Evolutionary conservation across 2,329 filamentous ascomycete species (phyloP).

Genomic region (Apiospora arundinis): DNA sequence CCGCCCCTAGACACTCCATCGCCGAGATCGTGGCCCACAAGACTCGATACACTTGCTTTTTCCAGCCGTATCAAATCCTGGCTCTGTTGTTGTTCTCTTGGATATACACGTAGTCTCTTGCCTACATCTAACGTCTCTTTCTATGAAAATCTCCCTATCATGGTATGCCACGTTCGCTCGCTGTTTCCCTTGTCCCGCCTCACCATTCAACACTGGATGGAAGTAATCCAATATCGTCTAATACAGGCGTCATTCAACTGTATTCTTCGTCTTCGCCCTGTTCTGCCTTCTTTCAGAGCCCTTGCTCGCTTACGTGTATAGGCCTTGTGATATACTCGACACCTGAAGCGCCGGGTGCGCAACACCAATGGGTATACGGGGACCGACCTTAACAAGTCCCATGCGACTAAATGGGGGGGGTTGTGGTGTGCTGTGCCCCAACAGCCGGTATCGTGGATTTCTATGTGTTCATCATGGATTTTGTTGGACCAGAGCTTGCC

Average conservation of each 20-base stretch:
- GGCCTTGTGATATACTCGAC: background rate
- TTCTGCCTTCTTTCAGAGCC: background rate
- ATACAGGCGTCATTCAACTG: background rate
- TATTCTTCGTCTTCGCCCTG: background rate
- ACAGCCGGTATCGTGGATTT: background rate
- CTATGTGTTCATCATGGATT: background rate
- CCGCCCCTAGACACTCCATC: background rate
- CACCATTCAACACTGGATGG: background rate
- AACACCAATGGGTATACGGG: background rate
- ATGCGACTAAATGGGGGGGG: background rate
- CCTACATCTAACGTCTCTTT: background rate
- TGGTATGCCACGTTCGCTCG: background rate
- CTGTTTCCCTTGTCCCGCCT: background rate
- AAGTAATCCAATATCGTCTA: background rate
- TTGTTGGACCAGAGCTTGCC: background rate
- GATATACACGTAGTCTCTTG: too few species aligned
- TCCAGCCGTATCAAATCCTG: background rate
- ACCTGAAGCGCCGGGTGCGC: background rate
- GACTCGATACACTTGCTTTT: background rate
- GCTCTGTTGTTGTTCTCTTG: background rate
- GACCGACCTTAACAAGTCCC: background rate
- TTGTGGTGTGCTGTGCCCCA: background rate
- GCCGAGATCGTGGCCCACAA: background rate
- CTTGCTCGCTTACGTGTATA: background rate
- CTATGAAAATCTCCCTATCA: background rate